These are phyloP conservation scores for Colletotrichum ledebouriae DNA, from an alignment of 2,329 filamentous ascomycete species.

Conservation along the genomic window DNA sequence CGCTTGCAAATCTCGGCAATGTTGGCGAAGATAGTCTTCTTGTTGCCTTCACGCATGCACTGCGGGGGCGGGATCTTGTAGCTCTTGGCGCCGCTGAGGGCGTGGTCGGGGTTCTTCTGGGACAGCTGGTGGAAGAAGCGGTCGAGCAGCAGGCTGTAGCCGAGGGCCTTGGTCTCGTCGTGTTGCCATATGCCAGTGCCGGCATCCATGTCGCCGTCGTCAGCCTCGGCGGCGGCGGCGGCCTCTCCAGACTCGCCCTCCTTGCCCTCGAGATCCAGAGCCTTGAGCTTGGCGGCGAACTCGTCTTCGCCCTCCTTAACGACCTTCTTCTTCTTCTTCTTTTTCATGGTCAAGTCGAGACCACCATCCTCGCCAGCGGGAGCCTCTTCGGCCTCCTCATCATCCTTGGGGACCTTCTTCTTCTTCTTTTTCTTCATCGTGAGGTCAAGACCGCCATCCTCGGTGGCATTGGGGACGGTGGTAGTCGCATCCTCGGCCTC, in stretches of 20 bases:
- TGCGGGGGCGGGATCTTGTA: slow-evolving; percentile 99
- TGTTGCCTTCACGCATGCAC: slow-evolving; percentile 99
- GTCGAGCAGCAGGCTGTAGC: slow-evolving; percentile 85
- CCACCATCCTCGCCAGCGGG: slow-evolving; percentile 64
- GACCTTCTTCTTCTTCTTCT: slow-evolving; percentile 83
- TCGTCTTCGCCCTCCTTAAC: slow-evolving; percentile 74
- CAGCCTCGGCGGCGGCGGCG: slow-evolving; percentile 61
- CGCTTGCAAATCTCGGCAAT: slow-evolving; percentile 98
- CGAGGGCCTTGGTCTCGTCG: slow-evolving; percentile 81
- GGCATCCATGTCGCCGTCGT: slow-evolving; percentile 84
- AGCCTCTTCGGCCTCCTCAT: slow-evolving; percentile 63
- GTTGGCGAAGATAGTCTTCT: slow-evolving; percentile 99
- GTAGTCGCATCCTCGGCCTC: slow-evolving; percentile 56
- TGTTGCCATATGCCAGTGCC: slow-evolving; percentile 94
- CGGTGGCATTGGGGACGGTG: slow-evolving; percentile 61
- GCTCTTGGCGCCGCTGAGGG: slow-evolving; percentile 88
- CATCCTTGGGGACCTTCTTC: slow-evolving; percentile 72
- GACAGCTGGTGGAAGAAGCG: slow-evolving; percentile 96
- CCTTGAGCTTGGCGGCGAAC: slow-evolving; percentile 71
- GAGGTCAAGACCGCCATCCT: slow-evolving; percentile 67
- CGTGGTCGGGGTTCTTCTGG: slow-evolving; percentile 96
- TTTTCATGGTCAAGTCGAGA: slow-evolving; percentile 75
- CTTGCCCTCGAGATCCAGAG: slow-evolving; percentile 71
- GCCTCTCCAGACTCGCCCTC: slow-evolving; percentile 75
- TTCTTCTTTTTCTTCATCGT: slow-evolving; percentile 83